These are phyloP conservation scores for Scutellaria baicalensis DNA, from an alignment of 257 asterid species.

Conservation along the genomic window DNA sequence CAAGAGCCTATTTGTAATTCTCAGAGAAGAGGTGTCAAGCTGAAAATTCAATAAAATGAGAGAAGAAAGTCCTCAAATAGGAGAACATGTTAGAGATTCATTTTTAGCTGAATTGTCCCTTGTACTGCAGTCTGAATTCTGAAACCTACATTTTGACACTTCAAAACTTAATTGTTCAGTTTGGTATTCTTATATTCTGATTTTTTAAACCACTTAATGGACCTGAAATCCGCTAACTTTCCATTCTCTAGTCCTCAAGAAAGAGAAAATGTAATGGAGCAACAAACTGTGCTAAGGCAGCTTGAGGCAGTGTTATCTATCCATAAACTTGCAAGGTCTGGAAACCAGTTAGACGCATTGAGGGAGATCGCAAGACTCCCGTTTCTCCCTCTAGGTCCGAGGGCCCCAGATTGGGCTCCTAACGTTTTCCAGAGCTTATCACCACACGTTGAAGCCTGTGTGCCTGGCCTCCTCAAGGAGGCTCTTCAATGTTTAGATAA, in stretches of 20 bases:
- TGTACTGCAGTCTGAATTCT: neutral
- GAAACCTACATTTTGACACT: neutral
- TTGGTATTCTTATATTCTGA: neutral
- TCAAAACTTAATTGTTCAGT: neutral
- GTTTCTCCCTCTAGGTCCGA: slow-evolving; percentile 90
- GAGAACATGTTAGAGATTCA: neutral
- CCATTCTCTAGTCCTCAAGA: slow-evolving; percentile 67
- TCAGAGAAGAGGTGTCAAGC: neutral
- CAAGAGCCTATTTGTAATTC: neutral
- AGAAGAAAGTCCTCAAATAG: neutral
- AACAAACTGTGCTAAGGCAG: slow-evolving; percentile 79
- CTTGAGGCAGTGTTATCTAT: slow-evolving; percentile 79
- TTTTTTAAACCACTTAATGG: neutral
- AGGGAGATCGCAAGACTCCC: slow-evolving; percentile 89
- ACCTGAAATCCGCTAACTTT: neutral
- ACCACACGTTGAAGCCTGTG: slow-evolving; percentile 82
- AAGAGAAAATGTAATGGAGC: slow-evolving; percentile 72
- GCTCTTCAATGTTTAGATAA: slow-evolving; percentile 84
- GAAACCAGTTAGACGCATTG: slow-evolving; percentile 68
- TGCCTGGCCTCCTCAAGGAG: slow-evolving; percentile 80
- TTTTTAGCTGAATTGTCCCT: neutral
- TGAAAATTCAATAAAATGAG: neutral
- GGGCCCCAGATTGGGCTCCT: slow-evolving; percentile 47
- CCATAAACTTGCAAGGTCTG: slow-evolving; percentile 64
- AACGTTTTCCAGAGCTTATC: slow-evolving; percentile 61